phyloP scores from a whole-genome alignment of 1,284 basidiomycete genomes.

The Abortiporus biennis region DNA sequence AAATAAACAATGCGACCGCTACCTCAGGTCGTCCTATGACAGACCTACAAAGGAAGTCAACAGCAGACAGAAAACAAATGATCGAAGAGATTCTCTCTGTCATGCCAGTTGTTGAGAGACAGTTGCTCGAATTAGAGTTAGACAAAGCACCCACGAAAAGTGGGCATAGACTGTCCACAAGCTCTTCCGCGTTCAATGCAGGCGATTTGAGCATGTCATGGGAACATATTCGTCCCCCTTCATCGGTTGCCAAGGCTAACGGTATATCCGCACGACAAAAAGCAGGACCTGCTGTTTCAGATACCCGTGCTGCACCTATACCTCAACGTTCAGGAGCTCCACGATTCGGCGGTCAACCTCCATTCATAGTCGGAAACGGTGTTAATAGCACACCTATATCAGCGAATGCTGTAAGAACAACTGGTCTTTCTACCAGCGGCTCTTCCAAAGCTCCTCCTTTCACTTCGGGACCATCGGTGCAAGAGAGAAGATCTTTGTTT shows the following conservation, averaged over 20 bases:
- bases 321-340: conserved; percentile 23
- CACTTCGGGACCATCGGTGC: conserved; percentile 4
- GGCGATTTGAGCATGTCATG: conserved; percentile 35
- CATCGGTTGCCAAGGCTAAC: neutral
- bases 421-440: neutral
- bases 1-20: conserved; percentile 37
- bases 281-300: conserved; percentile 2
- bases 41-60: conserved; percentile 20
- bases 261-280: conserved; percentile 1
- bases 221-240: conserved; percentile 35
- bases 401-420: neutral
- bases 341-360: conserved; percentile 21
- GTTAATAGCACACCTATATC: neutral
- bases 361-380: neutral
- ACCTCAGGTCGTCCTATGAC: conserved; percentile 18
- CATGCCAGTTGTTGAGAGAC: conserved; percentile 53
- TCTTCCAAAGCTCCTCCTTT: neutral
- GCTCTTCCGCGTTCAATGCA: conserved; percentile 9
- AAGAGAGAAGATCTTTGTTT: conserved; percentile 33
- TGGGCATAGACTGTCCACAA: conserved; percentile 14
- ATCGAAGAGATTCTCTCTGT: conserved; percentile 59
- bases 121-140: conserved; percentile 46
- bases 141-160: conserved; percentile 14
- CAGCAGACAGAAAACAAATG: conserved; percentile 56
- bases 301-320: conserved; percentile 13